A percentile compares a stretch with the other conserved stretches of the same genome.
phyloP scores from a whole-genome alignment of 306 rosid species.

The Ochetophila trinervis region DNA sequence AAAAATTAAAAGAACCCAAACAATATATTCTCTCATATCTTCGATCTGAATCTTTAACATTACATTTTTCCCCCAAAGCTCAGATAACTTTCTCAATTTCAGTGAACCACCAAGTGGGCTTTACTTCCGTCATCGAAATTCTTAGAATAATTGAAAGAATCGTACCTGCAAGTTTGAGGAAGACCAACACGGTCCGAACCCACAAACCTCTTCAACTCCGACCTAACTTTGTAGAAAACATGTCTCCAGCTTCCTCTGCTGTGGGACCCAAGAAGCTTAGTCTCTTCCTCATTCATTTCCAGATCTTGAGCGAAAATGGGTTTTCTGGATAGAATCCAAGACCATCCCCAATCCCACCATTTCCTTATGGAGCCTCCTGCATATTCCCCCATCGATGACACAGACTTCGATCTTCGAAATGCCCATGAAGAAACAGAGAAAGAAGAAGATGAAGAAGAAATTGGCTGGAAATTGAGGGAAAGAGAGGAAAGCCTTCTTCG shows the following conservation, averaged over 20 bases:
- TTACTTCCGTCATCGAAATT: slow-evolving; percentile 20
- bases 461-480: slow-evolving; percentile 56
- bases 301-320: slow-evolving; percentile 74
- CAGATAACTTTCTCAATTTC: neutral
- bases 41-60: slow-evolving; percentile 20
- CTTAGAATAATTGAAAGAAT: slow-evolving; percentile 39
- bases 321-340: slow-evolving; percentile 71
- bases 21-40: neutral
- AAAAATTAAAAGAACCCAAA: neutral
- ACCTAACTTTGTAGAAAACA: slow-evolving; percentile 61
- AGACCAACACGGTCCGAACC: slow-evolving; percentile 49
- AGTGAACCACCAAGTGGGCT: slow-evolving; percentile 1
- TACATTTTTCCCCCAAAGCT: neutral
- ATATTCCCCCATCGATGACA: slow-evolving; percentile 60
- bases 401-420: slow-evolving; percentile 59
- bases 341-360: slow-evolving; percentile 84
- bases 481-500: slow-evolving; percentile 72
- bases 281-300: slow-evolving; percentile 79
- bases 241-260: slow-evolving; percentile 67
- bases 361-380: slow-evolving; percentile 55
- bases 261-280: slow-evolving; percentile 56
- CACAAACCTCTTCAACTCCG: slow-evolving; percentile 54
- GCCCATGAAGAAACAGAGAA: slow-evolving; percentile 49
- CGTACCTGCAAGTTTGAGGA: slow-evolving; percentile 68
- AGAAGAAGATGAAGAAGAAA: slow-evolving; percentile 21